Conservation (phyloP, 768 basidiomycete genomes). For the Mycena vulgaris region DNA sequence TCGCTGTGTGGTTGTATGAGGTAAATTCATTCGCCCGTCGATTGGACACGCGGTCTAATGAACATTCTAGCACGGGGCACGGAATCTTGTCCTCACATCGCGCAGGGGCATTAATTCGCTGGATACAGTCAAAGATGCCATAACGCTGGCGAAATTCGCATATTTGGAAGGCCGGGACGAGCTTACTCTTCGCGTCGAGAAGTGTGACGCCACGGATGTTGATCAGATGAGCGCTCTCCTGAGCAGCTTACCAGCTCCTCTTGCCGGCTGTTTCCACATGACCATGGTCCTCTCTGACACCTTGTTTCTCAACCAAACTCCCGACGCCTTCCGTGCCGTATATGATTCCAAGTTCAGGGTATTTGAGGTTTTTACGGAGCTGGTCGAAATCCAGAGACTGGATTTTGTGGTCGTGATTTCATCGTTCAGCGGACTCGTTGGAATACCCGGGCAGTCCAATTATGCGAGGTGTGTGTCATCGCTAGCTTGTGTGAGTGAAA, state of each 20-base stretch:
- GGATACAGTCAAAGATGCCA: conserved; percentile 2
- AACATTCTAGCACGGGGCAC: conserved; percentile 14
- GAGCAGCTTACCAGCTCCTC: not conserved
- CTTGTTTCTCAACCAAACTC: conserved; percentile 16
- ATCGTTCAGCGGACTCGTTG: conserved; percentile 23
- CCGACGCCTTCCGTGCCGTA: not conserved
- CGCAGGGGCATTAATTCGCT: conserved; percentile 12
- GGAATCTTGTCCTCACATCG: conserved; percentile 20
- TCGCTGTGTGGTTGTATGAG: conserved; percentile 31
- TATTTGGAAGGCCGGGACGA: conserved; percentile 6
- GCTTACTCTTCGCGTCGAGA: not conserved
- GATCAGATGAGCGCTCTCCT: conserved; percentile 1
- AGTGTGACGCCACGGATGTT: conserved; percentile 21
- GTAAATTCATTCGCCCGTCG: not conserved
- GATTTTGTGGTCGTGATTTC: conserved; percentile 25
- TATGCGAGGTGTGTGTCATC: conserved; percentile 18
- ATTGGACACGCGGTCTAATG: not conserved
- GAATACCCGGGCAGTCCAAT: conserved; percentile 5
- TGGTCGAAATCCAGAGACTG: not conserved
- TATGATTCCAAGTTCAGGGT: conserved; percentile 20
- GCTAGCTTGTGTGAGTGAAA: not conserved
- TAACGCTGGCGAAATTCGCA: conserved; percentile 11
- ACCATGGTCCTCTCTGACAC: conserved; percentile 14
- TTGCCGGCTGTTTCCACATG: conserved; percentile 31
- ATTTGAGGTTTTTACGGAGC: conserved; percentile 5